Base-by-base conservation (phyloP, 1,284 basidiomycete species). In the Leccinum brunneo-olivaceum region DNA sequence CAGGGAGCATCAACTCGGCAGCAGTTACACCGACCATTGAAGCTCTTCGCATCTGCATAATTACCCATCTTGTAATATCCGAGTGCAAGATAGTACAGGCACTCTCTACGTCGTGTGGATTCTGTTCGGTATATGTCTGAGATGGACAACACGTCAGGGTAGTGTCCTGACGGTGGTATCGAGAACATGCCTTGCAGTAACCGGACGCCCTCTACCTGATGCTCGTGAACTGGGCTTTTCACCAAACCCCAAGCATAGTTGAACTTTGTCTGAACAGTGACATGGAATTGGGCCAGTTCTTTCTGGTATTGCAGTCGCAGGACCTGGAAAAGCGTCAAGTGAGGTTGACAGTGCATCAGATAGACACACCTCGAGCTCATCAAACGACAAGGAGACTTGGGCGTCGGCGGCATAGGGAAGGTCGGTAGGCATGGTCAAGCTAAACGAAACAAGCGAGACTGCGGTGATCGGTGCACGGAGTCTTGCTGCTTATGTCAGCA, bases 1-100 rank as follows among this genome's bases (percentile, higher is more conserved):
- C 25, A 46, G 38, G 15, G 21, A 10, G 40, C 18, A 7, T n/a
- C 16, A 34, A 9, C 10, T 20, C 36, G 38, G 16, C 34, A n/a
- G 6, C 12, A 27, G 15, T 34, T 30, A 28, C 10, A 42, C 84
- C 50, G 41, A 96, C 93, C 83, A 63, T 97, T 98, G 66, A 98
- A 98, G 50, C 81, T 84, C 65, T 79, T 84, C 2, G 94, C 92
- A 62, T 98, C 91, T 29, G 89, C 87, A 62, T 88, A 98, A 65
- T 98, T 95, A 25, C 85, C 83, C 77, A 98, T 85, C 74, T 98
- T 98, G 69, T 92, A 98, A 66, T 98, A 86, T 0, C 96, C 96
- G 10, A 98, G 74, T 1, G 92, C 90, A 39, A 99, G 83, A 68
- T 98, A 99, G 64, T 98, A 99, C 28, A 98, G 70, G 60, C 96